A percentile compares a stretch with the other conserved stretches of the same genome.
Evolutionary conservation across 1,284 basidiomycete species (phyloP).

Genomic region (Trametes polyzona): DNA sequence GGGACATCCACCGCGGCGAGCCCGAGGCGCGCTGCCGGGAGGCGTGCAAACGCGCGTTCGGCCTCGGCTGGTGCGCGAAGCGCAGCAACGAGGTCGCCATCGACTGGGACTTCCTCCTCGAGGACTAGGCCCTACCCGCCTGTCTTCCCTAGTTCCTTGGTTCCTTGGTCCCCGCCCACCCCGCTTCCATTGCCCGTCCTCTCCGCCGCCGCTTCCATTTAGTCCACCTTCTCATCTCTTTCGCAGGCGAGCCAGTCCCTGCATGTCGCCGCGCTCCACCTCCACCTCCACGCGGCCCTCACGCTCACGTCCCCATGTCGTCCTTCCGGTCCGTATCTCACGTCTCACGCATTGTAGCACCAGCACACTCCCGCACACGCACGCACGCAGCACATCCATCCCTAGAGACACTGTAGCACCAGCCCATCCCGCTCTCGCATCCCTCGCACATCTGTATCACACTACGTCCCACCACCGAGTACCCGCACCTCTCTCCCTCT

Average conservation of each 20-base stretch:
- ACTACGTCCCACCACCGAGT: not conserved
- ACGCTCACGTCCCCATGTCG: not conserved
- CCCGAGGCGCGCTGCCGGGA: constrained; percentile 66
- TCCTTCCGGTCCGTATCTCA: not conserved
- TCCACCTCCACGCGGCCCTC: not conserved
- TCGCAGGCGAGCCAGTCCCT: constrained; percentile 2
- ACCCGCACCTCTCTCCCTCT: too few species aligned
- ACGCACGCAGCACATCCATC: too few species aligned
- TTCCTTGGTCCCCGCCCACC: not conserved
- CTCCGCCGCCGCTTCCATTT: not conserved
- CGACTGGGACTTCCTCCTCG: constrained; percentile 79
- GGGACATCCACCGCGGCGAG: constrained; percentile 67
- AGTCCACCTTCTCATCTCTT: constrained; percentile 5
- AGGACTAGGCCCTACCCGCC: constrained; percentile 48
- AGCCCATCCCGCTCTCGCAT: constrained; percentile 7
- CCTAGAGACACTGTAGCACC: constrained; percentile 23
- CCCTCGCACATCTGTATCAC: not conserved
- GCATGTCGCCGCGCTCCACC: constrained; percentile 3
- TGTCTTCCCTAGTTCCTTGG: not conserved
- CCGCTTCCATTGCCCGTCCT: not conserved
- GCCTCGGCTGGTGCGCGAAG: constrained; percentile 49
- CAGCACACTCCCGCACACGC: constrained; percentile 15
- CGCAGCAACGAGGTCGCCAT: constrained; percentile 58
- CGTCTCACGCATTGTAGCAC: constrained; percentile 26
- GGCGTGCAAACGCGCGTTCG: constrained; percentile 64